Evolutionary conservation across 768 basidiomycete genomes (phyloP).

Genomic region (Porpolomopsis calyptriformis): DNA sequence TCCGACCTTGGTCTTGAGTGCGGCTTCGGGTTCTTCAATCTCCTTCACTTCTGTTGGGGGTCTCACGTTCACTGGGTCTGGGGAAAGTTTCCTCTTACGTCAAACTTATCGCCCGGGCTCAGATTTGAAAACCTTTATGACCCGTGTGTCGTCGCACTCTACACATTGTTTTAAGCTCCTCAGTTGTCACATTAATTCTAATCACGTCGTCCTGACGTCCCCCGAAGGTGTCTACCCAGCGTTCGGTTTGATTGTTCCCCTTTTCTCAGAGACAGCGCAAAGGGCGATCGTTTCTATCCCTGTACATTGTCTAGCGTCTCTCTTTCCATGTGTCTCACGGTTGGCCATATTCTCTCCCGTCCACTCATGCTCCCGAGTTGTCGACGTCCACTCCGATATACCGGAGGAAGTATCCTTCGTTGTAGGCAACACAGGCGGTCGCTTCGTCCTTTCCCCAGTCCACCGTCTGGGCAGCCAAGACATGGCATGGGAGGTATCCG

Average conservation of each 20-base stretch:
- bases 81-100: constrained; percentile 10
- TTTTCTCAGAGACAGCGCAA: constrained; percentile 4
- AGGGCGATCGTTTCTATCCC: constrained; percentile 1
- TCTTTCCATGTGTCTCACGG: constrained; percentile 8
- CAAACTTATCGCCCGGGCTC: constrained; percentile 13
- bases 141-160: constrained; percentile 10
- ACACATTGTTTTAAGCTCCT: neutral
- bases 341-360: constrained; percentile 14
- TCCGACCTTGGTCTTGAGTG: constrained; percentile 21
- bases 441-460: constrained; percentile 21
- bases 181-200: neutral
- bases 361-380: constrained; percentile 8
- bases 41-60: constrained; percentile 17
- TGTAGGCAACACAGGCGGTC: constrained; percentile 18
- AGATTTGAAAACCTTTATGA: constrained; percentile 11
- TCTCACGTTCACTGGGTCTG: constrained; percentile 17
- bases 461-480: constrained; percentile 14
- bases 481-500: constrained; percentile 21
- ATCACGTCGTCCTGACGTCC: constrained; percentile 2
- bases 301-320: constrained; percentile 2
- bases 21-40: constrained; percentile 20
- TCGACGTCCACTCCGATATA: constrained; percentile 7
- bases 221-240: neutral
- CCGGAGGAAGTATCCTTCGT: constrained; percentile 15
- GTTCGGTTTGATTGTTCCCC: constrained; percentile 5